Evolutionary conservation across 1,284 basidiomycete species (phyloP).

Genomic region (Moesziomyces globuligerus): DNA sequence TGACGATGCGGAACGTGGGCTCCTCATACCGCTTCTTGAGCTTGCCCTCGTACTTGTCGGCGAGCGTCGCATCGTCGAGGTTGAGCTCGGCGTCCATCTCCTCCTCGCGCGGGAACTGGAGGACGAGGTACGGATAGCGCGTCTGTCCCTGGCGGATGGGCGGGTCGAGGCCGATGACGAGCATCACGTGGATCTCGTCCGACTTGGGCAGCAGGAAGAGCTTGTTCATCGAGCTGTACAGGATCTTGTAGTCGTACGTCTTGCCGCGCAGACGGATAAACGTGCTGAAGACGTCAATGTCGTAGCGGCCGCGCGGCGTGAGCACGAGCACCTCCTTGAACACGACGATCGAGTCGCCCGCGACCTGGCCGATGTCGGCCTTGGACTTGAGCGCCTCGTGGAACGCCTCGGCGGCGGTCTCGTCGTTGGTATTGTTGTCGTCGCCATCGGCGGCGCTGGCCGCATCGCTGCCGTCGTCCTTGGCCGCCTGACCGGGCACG

Average conservation of each 20-base stretch:
- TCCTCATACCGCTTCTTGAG: slow-evolving; percentile 91
- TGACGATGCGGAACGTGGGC: slow-evolving; percentile 94
- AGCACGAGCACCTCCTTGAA: slow-evolving; percentile 97
- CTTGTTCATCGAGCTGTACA: slow-evolving; percentile 86
- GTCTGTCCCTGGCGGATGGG: slow-evolving; percentile 99
- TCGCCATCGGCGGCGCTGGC: slow-evolving; percentile 71
- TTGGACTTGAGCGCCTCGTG: slow-evolving; percentile 96
- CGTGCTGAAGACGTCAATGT: slow-evolving; percentile 96
- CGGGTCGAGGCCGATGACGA: slow-evolving; percentile 74
- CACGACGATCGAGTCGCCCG: slow-evolving; percentile 90
- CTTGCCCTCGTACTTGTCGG: slow-evolving; percentile 76
- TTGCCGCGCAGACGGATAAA: slow-evolving; percentile 94
- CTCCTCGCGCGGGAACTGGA: slow-evolving; percentile 96
- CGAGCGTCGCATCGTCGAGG: slow-evolving; percentile 75
- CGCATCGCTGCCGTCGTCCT: slow-evolving; percentile 68
- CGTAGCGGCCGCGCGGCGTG: slow-evolving; percentile 92
- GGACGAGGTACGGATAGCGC: slow-evolving; percentile 94
- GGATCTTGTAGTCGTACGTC: slow-evolving; percentile 98
- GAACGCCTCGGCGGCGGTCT: slow-evolving; percentile 93
- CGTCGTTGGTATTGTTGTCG: slow-evolving; percentile 69
- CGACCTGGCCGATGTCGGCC: slow-evolving; percentile 91
- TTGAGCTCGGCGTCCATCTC: slow-evolving; percentile 96
- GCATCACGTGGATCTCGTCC: slow-evolving; percentile 94
- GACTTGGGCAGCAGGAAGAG: slow-evolving; percentile 92
- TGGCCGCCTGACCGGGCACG: slow-evolving; percentile 81